Percentiles rank a stretch among this genome's conserved stretches.
phyloP scores from a whole-genome alignment of 1,284 basidiomycete genomes.

The Peniophora sp. region DNA sequence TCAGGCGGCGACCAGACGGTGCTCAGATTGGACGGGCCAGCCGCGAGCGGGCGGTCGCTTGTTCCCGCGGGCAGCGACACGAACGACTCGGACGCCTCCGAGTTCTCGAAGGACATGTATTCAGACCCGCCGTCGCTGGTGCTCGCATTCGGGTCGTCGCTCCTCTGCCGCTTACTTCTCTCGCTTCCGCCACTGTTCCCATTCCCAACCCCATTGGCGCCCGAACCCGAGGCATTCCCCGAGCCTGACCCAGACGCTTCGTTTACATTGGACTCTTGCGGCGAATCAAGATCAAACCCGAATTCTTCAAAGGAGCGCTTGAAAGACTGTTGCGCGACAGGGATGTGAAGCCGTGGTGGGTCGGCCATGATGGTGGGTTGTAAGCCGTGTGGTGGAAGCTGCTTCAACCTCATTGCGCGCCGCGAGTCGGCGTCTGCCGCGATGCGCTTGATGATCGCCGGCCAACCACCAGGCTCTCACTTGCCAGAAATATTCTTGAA shows the following conservation, averaged over 20 bases:
- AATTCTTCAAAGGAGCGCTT: conserved; percentile 51
- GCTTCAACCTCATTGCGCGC: no score
- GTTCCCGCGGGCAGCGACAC: neutral
- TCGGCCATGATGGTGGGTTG: conserved; percentile 12
- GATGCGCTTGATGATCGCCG: no score
- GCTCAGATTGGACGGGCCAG: neutral
- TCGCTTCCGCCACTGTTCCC: conserved; percentile 9
- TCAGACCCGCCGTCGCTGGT: conserved; percentile 3
- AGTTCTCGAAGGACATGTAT: conserved; percentile 1
- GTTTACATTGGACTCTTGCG: no score
- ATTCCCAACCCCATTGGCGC: conserved; percentile 5
- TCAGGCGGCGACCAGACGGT: neutral
- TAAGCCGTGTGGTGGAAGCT: no score
- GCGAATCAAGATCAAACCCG: conserved; percentile 41
- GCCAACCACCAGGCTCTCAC: no score
- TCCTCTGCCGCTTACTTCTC: conserved; percentile 8
- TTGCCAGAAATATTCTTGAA: no score
- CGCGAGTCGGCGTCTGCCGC: no score
- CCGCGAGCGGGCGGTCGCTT: neutral
- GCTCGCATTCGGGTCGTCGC: neutral
- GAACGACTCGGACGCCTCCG: neutral
- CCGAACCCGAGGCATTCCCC: neutral
- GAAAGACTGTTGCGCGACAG: conserved; percentile 40
- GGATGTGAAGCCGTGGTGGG: conserved; percentile 38
- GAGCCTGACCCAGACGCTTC: no score